phyloP scores from a whole-genome alignment of 768 basidiomycete species.

The Amanita molliuscula region DNA sequence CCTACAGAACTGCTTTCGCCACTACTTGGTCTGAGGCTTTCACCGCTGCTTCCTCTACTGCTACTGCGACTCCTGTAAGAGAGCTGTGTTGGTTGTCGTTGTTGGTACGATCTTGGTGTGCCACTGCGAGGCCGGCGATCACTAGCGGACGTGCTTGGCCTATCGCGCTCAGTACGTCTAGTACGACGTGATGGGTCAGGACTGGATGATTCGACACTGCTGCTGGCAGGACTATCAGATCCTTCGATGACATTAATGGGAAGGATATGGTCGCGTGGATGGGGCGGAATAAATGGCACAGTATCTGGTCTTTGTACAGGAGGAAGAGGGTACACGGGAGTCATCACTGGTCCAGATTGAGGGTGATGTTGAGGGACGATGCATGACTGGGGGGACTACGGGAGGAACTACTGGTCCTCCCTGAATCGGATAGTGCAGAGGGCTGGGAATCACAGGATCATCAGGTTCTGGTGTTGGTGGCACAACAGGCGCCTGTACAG shows the following conservation, averaged over 20 bases:
- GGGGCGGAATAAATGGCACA: conserved; percentile 1
- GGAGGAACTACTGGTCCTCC: neutral
- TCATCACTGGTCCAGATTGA: neutral
- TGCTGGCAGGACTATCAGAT: conserved; percentile 7
- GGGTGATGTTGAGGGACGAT: no score
- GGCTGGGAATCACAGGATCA: neutral
- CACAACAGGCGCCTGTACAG: conserved; percentile 5
- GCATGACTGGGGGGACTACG: neutral
- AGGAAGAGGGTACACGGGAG: neutral
- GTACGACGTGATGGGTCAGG: conserved; percentile 4
- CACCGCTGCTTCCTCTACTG: conserved; percentile 3
- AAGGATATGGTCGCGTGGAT: conserved; percentile 2
- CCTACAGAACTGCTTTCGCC: neutral
- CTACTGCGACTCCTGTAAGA: conserved; percentile 1
- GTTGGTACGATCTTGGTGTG: neutral
- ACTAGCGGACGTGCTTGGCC: neutral
- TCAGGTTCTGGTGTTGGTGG: conserved; percentile 7
- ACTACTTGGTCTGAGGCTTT: neutral
- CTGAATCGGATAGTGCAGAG: neutral
- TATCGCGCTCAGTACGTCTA: neutral
- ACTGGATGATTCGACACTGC: conserved; percentile 7
- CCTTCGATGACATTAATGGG: conserved; percentile 1
- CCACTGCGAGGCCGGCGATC: conserved; percentile 1
- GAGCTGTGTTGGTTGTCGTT: conserved; percentile 3
- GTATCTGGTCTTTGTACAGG: neutral